A percentile compares a stretch with the other conserved stretches of the same genome.
phyloP scores from a whole-genome alignment of 768 basidiomycete species.

The Leucosporidium yakuticum region DNA sequence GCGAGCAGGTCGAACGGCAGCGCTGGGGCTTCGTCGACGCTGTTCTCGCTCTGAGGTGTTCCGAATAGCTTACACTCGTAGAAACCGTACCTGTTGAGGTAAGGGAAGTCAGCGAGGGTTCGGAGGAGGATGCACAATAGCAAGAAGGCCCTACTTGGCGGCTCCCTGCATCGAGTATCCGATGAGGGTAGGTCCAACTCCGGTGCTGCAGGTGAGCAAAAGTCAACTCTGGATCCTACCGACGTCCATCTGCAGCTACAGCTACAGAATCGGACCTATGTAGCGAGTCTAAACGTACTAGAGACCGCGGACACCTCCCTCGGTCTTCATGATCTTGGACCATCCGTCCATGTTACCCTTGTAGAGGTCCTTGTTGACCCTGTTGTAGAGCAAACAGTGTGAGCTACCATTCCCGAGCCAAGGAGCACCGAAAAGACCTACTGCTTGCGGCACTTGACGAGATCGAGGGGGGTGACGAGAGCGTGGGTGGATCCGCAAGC shows the following conservation, averaged over 20 bases:
- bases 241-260: background rate
- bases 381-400: background rate
- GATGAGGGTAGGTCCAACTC: constrained; percentile 48
- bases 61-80: constrained; percentile 31
- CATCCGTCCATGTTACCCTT: constrained; percentile 38
- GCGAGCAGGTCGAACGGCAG: too few species aligned
- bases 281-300: constrained; percentile 19
- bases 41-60: too few species aligned
- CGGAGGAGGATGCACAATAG: too few species aligned
- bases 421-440: background rate
- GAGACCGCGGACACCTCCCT: constrained; percentile 36
- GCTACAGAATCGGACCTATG: background rate
- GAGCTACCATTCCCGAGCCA: background rate
- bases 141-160: constrained; percentile 42
- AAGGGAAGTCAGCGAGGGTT: too few species aligned
- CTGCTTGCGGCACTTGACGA: constrained; percentile 41
- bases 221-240: background rate
- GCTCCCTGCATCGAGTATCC: constrained; percentile 50
- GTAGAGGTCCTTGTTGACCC: constrained; percentile 40
- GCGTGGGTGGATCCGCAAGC: constrained; percentile 83
- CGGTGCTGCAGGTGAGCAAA: constrained; percentile 39
- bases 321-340: constrained; percentile 37
- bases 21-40: too few species aligned
- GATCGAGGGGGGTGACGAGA: constrained; percentile 39
- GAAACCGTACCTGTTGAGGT: constrained; percentile 45